Percentiles rank a stretch among this genome's conserved stretches.
These are phyloP conservation scores for Scutellaria baicalensis DNA, from an alignment of 257 asterid genomes.

Conservation along the genomic window DNA sequence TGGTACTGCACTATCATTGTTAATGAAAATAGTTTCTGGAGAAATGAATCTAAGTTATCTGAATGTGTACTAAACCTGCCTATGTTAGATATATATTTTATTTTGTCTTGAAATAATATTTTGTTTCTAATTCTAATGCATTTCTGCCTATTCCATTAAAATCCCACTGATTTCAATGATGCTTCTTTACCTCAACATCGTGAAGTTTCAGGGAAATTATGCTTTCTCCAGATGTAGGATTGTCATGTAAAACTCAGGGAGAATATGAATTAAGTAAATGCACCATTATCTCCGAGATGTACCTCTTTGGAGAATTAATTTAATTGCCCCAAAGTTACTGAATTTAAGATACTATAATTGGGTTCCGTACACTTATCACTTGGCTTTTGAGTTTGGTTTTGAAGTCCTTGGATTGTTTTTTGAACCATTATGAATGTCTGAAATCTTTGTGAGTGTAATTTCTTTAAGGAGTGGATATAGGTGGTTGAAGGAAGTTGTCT, in stretches of 20 bases:
- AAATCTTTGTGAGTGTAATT: too few relatives aligned
- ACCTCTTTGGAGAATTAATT: not conserved
- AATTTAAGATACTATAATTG: not conserved
- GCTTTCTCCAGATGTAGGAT: not conserved
- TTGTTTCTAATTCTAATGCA: not conserved
- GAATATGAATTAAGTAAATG: not conserved
- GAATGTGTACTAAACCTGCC: not conserved
- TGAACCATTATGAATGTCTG: not conserved
- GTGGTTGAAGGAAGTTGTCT: not conserved
- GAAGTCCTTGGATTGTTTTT: not conserved
- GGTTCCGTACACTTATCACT: not conserved
- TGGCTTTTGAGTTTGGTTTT: not conserved
- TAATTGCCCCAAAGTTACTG: not conserved
- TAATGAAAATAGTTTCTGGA: constrained; percentile 7
- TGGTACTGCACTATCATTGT: not conserved
- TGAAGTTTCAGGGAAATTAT: not conserved
- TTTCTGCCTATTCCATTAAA: not conserved
- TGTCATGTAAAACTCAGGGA: not conserved
- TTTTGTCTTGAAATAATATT: not conserved
- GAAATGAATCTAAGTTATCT: not conserved
- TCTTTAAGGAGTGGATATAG: not conserved
- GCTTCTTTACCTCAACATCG: not conserved
- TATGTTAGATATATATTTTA: not conserved
- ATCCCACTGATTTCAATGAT: not conserved
- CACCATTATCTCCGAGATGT: not conserved